A percentile compares a stretch with the other conserved stretches of the same genome.
These are phyloP conservation scores for Phytophthora megakarya DNA, from an alignment of 352 stramenopile genomes.

Conservation along the genomic window DNA sequence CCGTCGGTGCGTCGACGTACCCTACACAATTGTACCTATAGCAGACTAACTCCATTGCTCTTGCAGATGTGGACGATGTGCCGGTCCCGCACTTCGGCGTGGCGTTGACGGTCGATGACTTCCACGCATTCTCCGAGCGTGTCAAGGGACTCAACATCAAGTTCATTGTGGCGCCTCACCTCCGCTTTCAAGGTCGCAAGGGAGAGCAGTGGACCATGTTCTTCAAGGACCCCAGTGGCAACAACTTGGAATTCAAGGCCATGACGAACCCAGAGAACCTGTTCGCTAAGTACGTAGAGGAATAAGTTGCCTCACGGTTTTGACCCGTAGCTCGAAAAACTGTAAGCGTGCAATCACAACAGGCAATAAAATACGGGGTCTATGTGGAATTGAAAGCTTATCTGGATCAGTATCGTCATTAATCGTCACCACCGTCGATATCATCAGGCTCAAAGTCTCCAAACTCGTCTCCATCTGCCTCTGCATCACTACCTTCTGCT, in stretches of 20 bases:
- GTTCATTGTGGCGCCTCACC: constrained; percentile 96
- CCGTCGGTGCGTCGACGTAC: constrained; percentile 91
- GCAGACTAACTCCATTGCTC: constrained; percentile 1
- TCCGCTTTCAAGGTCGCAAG: constrained; percentile 93
- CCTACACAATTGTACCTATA: too few species aligned
- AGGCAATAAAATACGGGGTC: constrained; percentile 26
- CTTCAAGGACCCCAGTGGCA: constrained; percentile 97
- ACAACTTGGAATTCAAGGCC: constrained; percentile 99
- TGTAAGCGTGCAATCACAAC: background rate
- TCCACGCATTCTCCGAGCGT: constrained; percentile 89
- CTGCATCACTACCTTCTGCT: constrained; percentile 39
- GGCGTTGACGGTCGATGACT: constrained; percentile 92
- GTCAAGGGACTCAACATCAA: constrained; percentile 78
- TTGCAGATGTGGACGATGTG: constrained; percentile 94
- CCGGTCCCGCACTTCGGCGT: constrained; percentile 96
- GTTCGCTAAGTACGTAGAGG: constrained; percentile 97
- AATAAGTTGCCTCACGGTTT: constrained; percentile 35
- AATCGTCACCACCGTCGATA: constrained; percentile 59
- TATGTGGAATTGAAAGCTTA: constrained; percentile 28
- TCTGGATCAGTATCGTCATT: constrained; percentile 9
- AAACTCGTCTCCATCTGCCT: constrained; percentile 49
- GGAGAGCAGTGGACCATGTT: constrained; percentile 99
- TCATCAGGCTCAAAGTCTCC: constrained; percentile 57
- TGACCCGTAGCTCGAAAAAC: background rate
- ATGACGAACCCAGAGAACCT: constrained; percentile 97